Evolutionary conservation across 805 yeast species (phyloP).

Genomic region (Yamadazyma philogaea): DNA sequence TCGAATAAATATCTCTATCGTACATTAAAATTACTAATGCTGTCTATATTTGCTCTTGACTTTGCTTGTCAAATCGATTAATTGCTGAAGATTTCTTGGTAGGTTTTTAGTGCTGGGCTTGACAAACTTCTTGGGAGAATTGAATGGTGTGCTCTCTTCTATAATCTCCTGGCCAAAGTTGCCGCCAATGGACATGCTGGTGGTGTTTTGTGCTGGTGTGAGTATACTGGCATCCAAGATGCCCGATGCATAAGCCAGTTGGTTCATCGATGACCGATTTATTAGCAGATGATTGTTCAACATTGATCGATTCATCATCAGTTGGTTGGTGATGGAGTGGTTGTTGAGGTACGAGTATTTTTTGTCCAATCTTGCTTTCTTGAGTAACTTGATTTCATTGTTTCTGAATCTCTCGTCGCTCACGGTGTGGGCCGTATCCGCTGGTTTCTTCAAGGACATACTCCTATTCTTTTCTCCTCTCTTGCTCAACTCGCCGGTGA

Average conservation of each 20-base stretch:
- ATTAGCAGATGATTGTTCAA: conserved; percentile 2
- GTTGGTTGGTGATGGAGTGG: conserved; percentile 19
- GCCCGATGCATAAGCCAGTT: conserved; percentile 1
- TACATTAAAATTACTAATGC: neutral
- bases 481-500: conserved; percentile 27
- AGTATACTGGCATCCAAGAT: conserved; percentile 3
- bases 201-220: neutral
- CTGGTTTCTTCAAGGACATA: neutral
- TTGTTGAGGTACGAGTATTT: conserved; percentile 32
- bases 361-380: conserved; percentile 27
- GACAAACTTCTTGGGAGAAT: conserved; percentile 22
- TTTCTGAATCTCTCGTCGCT: conserved; percentile 17
- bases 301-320: conserved; percentile 3
- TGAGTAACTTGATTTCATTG: conserved; percentile 24
- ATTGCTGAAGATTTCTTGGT: conserved; percentile 14
- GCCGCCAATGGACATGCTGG: conserved; percentile 28
- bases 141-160: conserved; percentile 37
- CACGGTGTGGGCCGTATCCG: neutral
- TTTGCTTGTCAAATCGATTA: conserved; percentile 13
- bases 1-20: neutral
- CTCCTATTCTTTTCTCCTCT: conserved; percentile 23
- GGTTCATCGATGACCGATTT: conserved; percentile 3
- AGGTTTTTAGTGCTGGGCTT: conserved; percentile 10
- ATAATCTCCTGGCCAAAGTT: conserved; percentile 36
- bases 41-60: conserved; percentile 12